A percentile compares a stretch with the other conserved stretches of the same genome.
Evolutionary conservation across 108 stramenopile species (phyloP).

Genomic region (Nitzschia sp.): DNA sequence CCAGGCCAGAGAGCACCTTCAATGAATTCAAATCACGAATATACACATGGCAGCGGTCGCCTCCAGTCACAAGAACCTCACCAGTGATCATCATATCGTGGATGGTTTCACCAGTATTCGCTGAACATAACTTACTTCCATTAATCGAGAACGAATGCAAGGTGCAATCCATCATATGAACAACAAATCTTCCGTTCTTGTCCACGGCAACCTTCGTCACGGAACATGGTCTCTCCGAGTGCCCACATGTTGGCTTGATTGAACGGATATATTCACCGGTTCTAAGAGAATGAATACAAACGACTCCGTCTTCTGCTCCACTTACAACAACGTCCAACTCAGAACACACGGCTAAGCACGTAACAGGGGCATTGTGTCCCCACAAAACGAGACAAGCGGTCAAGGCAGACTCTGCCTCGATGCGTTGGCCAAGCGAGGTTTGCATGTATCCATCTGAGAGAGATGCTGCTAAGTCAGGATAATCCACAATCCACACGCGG

Average conservation of each 20-base stretch:
- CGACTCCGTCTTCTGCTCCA: slow-evolving; percentile 54
- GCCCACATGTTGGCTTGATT: slow-evolving; percentile 13
- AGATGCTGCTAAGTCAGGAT: slow-evolving; percentile 62
- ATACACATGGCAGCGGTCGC: slow-evolving; percentile 59
- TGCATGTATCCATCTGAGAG: slow-evolving; percentile 74
- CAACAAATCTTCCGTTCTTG: slow-evolving; percentile 56
- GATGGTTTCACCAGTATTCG: slow-evolving; percentile 59
- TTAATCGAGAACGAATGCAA: slow-evolving; percentile 70
- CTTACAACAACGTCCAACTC: slow-evolving; percentile 75
- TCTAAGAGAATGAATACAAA: slow-evolving; percentile 75
- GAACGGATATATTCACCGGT: slow-evolving; percentile 74
- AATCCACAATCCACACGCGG: slow-evolving; percentile 76
- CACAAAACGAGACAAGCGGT: slow-evolving; percentile 64
- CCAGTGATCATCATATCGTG: slow-evolving; percentile 72
- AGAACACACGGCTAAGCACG: slow-evolving; percentile 60
- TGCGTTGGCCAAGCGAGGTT: slow-evolving; percentile 45
- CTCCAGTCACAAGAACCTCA: slow-evolving; percentile 77
- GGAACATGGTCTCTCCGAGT: background rate
- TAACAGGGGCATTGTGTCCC: slow-evolving; percentile 67
- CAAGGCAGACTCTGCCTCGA: slow-evolving; percentile 35
- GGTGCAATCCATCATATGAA: slow-evolving; percentile 57
- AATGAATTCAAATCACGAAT: slow-evolving; percentile 60
- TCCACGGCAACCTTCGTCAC: slow-evolving; percentile 61
- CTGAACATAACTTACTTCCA: slow-evolving; percentile 46
- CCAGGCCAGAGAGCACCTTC: slow-evolving; percentile 53